Conservation (phyloP, 768 basidiomycete species). For the Gelatoporia subvermispora region DNA sequence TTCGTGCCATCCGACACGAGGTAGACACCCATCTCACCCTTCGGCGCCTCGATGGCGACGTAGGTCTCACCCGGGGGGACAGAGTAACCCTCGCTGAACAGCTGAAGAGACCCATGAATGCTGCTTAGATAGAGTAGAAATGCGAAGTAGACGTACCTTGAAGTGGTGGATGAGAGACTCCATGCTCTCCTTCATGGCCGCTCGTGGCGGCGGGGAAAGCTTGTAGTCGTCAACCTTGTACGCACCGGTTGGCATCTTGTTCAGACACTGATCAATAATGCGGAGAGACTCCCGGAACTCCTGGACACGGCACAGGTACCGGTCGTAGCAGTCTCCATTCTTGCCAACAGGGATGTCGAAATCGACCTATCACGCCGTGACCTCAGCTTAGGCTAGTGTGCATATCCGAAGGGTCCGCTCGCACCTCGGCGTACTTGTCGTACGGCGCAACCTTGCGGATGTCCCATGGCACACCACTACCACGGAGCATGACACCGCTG, state of each 20-base stretch:
- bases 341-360: conserved; percentile 96
- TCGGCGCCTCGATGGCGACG: conserved; percentile 95
- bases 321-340: conserved; percentile 97
- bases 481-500: conserved; percentile 95
- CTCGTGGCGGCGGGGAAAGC: conserved; percentile 91
- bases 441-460: conserved; percentile 88
- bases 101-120: conserved; percentile 35
- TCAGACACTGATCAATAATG: conserved; percentile 91
- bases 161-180: conserved; percentile 98
- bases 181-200: conserved; percentile 99
- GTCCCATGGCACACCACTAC: conserved; percentile 94
- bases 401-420: conserved; percentile 7
- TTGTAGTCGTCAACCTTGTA: conserved; percentile 98
- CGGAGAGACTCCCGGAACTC: conserved; percentile 94
- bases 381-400: neutral
- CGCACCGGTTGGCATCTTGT: conserved; percentile 93
- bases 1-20: conserved; percentile 97
- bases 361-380: conserved; percentile 60
- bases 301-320: conserved; percentile 95
- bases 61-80: conserved; percentile 97
- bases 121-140: neutral
- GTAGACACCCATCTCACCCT: conserved; percentile 99
- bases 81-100: conserved; percentile 95
- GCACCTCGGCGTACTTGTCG: conserved; percentile 90
- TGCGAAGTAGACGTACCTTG: conserved; percentile 49